Conservation (phyloP, 331 rosid genomes). For the Malus hybrid region DNA sequence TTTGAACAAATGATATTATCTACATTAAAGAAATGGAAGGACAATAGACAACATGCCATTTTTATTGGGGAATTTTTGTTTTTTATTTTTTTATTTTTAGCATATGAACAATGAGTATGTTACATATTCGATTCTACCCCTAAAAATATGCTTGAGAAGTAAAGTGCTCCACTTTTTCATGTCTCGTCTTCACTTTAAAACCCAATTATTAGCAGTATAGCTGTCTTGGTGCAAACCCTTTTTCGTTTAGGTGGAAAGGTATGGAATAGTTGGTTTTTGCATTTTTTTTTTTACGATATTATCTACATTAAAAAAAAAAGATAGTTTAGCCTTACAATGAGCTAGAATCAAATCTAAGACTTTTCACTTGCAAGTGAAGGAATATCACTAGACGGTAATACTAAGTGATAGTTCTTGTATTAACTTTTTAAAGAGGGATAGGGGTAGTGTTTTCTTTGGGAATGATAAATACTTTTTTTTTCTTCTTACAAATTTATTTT, state of each 20-base stretch:
- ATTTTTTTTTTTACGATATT: too few relatives aligned
- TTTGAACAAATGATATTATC: background rate
- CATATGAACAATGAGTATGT: background rate
- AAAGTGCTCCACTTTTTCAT: background rate
- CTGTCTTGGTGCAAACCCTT: background rate
- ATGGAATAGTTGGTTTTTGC: background rate
- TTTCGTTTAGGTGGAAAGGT: background rate
- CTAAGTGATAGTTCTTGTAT: too few relatives aligned
- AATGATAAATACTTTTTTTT: too few relatives aligned
- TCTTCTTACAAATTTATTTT: too few relatives aligned
- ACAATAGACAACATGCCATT: background rate
- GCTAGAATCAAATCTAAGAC: too few relatives aligned
- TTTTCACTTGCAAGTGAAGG: too few relatives aligned
- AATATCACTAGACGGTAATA: too few relatives aligned
- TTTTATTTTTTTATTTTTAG: too few relatives aligned
- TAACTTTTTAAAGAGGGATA: too few relatives aligned
- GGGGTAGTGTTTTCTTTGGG: too few relatives aligned
- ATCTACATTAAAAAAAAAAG: too few relatives aligned
- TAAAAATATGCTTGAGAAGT: background rate
- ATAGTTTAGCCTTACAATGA: too few relatives aligned
- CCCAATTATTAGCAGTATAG: conserved; percentile 7
- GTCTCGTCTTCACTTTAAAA: background rate
- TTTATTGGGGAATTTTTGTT: conserved; percentile 1
- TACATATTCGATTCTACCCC: conserved; percentile 2
- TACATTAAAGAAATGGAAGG: rapidly evolving